A percentile compares a stretch with the other conserved stretches of the same genome.
Conservation (phyloP, 2,329 filamentous ascomycete species). For the Cucurbitaria berberidis region DNA sequence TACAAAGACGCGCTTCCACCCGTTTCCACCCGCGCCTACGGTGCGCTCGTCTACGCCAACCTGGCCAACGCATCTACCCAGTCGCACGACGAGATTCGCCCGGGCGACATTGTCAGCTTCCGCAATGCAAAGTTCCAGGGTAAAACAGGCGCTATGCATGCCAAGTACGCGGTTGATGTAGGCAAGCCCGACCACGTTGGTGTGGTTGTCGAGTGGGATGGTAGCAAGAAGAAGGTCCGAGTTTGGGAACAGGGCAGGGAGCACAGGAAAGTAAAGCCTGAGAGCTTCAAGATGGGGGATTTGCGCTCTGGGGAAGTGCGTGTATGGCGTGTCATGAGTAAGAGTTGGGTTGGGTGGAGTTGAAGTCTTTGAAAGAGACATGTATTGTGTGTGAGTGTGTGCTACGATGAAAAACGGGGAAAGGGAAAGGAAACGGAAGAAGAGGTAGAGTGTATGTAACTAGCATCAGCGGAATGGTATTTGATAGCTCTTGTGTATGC, state of each 20-base stretch:
- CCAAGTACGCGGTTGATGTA: constrained; percentile 88
- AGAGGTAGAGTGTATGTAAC: neutral
- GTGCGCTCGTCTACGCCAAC: constrained; percentile 91
- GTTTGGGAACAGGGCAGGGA: constrained; percentile 96
- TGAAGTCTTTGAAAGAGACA: neutral
- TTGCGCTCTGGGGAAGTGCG: constrained; percentile 92
- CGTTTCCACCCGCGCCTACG: constrained; percentile 87
- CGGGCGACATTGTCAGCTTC: constrained; percentile 90
- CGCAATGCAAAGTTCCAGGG: constrained; percentile 95
- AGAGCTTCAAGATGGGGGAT: constrained; percentile 94
- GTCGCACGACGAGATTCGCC: constrained; percentile 89
- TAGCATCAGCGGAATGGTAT: neutral
- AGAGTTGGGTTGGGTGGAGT: constrained; percentile 87
- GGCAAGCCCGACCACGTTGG: constrained; percentile 89
- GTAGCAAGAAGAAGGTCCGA: constrained; percentile 95
- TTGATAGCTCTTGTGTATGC: neutral
- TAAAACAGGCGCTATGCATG: constrained; percentile 92
- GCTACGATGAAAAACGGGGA: no score
- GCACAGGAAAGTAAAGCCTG: constrained; percentile 89
- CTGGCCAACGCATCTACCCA: constrained; percentile 91
- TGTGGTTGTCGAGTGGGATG: constrained; percentile 95
- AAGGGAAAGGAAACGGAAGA: neutral
- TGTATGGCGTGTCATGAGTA: constrained; percentile 94
- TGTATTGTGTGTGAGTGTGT: neutral
- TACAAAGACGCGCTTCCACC: constrained; percentile 77